Conservation (phyloP, 2,329 filamentous ascomycete species). For the Diplodia scrobiculata region DNA sequence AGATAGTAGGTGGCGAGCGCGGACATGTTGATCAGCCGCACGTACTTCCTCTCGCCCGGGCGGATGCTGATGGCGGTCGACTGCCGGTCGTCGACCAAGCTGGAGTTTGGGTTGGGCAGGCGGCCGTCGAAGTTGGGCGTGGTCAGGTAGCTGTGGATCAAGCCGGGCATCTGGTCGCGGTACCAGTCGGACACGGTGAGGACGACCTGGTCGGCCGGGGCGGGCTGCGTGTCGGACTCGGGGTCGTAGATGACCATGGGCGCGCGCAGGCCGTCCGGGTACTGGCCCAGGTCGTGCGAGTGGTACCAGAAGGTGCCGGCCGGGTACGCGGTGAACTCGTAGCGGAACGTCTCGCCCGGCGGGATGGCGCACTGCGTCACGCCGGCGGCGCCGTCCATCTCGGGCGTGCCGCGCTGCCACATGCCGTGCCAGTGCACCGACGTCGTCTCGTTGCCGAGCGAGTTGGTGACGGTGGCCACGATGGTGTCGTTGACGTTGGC, state of each 20-base stretch:
- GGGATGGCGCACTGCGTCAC: constrained; percentile 69
- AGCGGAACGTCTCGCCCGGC: constrained; percentile 66
- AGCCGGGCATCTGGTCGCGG: constrained; percentile 58
- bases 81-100: constrained; percentile 70
- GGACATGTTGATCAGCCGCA: constrained; percentile 70
- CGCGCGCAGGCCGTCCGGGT: constrained; percentile 69
- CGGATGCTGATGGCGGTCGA: constrained; percentile 61
- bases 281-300: constrained; percentile 67
- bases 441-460: constrained; percentile 63
- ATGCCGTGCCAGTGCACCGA: constrained; percentile 72
- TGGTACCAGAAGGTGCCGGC: constrained; percentile 80
- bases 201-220: constrained; percentile 64
- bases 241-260: constrained; percentile 67
- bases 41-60: constrained; percentile 69
- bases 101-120: constrained; percentile 67
- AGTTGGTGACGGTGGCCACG: constrained; percentile 61
- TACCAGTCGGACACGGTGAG: constrained; percentile 71
- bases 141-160: constrained; percentile 52
- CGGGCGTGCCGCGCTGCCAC: constrained; percentile 65
- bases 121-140: constrained; percentile 50
- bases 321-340: constrained; percentile 61
- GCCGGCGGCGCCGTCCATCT: constrained; percentile 70
- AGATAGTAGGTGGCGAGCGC: constrained; percentile 60
- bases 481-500: constrained; percentile 62
- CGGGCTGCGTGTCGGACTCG: constrained; percentile 9